Percentiles rank a stretch among this genome's conserved stretches.
These are phyloP conservation scores for Aspergillus puulaauensis DNA, from an alignment of 2,329 filamentous ascomycete species.

Conservation along the genomic window DNA sequence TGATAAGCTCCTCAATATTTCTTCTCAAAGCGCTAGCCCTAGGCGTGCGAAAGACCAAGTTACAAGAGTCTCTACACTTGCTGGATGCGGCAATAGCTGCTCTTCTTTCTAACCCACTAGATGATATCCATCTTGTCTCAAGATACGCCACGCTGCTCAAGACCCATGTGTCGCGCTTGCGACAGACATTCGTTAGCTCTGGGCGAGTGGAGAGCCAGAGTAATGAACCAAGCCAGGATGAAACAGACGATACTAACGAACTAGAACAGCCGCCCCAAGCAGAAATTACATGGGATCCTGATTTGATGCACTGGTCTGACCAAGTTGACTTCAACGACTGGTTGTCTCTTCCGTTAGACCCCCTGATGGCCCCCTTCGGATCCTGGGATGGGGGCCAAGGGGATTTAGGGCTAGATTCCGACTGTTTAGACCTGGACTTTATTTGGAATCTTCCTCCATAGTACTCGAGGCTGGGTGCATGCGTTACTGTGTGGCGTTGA, in stretches of 20 bases:
- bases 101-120: constrained; percentile 5
- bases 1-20: constrained; percentile 52
- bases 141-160: constrained; percentile 39
- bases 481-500: neutral
- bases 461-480: neutral
- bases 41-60: constrained; percentile 21
- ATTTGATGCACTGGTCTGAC: neutral
- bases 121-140: constrained; percentile 56
- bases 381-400: neutral
- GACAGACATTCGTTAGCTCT: constrained; percentile 1
- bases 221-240: neutral
- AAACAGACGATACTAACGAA: neutral
- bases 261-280: neutral
- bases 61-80: neutral
- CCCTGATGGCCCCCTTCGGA: constrained; percentile 1
- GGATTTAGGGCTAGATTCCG: neutral
- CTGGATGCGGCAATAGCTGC: neutral
- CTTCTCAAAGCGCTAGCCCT: constrained; percentile 47
- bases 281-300: neutral
- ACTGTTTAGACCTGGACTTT: neutral
- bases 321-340: neutral
- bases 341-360: constrained; percentile 4
- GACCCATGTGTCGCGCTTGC: constrained; percentile 2
- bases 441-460: constrained; percentile 3
- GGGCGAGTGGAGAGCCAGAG: neutral